phyloP scores from a whole-genome alignment of 2,329 filamentous ascomycete species.

The Microsporum audouinii region DNA sequence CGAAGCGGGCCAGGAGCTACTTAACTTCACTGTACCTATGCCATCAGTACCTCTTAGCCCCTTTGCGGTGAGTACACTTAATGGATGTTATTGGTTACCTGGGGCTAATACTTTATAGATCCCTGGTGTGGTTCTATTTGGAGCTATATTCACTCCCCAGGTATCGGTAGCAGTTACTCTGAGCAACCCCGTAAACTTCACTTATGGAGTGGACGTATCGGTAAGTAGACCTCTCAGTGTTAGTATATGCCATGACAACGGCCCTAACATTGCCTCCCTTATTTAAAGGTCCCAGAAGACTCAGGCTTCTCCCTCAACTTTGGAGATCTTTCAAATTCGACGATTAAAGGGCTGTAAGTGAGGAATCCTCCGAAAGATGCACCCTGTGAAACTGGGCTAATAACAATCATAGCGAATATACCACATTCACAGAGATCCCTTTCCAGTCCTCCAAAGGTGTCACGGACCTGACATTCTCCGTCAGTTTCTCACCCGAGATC shows the following conservation, averaged over 20 bases:
- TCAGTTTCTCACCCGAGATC: conserved; percentile 15
- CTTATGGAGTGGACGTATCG: conserved; percentile 16
- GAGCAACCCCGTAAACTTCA: conserved; percentile 13
- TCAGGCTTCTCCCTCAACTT: neutral
- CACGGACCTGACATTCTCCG: conserved; percentile 10
- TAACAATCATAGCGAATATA: conserved; percentile 11
- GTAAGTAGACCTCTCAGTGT: conserved; percentile 3
- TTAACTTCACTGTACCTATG: conserved; percentile 14
- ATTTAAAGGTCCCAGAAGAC: neutral
- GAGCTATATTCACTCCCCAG: conserved; percentile 13
- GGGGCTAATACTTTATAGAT: conserved; percentile 11
- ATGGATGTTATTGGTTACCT: neutral
- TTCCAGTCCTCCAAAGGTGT: conserved; percentile 12
- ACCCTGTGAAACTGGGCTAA: neutral
- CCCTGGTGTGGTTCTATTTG: conserved; percentile 16
- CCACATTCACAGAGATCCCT: conserved; percentile 13
- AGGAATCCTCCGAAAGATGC: neutral
- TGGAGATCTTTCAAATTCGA: neutral
- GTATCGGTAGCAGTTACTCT: conserved; percentile 11
- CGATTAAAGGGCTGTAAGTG: neutral
- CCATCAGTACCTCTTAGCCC: conserved; percentile 16
- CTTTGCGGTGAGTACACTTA: conserved; percentile 13
- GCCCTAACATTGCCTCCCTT: neutral
- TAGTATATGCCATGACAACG: neutral
- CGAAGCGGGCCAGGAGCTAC: conserved; percentile 7